These are phyloP conservation scores for Paecilomyces variotii DNA, from an alignment of 2,329 filamentous ascomycete genomes.

Conservation along the genomic window DNA sequence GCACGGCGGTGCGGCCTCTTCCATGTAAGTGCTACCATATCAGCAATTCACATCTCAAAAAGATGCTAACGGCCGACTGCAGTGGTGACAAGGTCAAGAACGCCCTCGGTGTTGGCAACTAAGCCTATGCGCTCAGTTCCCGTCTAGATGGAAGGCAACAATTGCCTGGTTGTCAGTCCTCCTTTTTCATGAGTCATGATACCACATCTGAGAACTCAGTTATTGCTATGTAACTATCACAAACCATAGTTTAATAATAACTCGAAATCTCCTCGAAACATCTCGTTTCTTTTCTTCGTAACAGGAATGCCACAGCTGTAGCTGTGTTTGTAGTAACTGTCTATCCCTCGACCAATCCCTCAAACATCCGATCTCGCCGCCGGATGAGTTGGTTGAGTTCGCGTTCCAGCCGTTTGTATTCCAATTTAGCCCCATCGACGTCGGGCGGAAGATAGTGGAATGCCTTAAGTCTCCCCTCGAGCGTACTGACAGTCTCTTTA, in stretches of 20 bases:
- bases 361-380: conserved; percentile 66
- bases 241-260: neutral
- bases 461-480: conserved; percentile 56
- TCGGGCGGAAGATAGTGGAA: conserved; percentile 70
- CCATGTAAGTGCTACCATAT: conserved; percentile 26
- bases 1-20: conserved; percentile 30
- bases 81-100: conserved; percentile 40
- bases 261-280: neutral
- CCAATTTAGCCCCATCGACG: conserved; percentile 56
- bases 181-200: conserved; percentile 2
- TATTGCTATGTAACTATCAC: neutral
- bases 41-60: neutral
- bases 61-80: conserved; percentile 5
- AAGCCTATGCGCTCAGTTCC: neutral
- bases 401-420: conserved; percentile 58
- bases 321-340: neutral
- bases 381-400: conserved; percentile 56
- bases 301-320: neutral
- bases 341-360: conserved; percentile 53
- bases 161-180: neutral
- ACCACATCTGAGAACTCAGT: neutral
- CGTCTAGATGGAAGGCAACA: neutral
- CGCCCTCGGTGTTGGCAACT: conserved; percentile 29
- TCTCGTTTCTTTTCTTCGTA: neutral
- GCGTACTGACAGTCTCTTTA: conserved; percentile 53